phyloP scores from a whole-genome alignment of 2,329 filamentous ascomycete species.

The Neofusicoccum sp. region DNA sequence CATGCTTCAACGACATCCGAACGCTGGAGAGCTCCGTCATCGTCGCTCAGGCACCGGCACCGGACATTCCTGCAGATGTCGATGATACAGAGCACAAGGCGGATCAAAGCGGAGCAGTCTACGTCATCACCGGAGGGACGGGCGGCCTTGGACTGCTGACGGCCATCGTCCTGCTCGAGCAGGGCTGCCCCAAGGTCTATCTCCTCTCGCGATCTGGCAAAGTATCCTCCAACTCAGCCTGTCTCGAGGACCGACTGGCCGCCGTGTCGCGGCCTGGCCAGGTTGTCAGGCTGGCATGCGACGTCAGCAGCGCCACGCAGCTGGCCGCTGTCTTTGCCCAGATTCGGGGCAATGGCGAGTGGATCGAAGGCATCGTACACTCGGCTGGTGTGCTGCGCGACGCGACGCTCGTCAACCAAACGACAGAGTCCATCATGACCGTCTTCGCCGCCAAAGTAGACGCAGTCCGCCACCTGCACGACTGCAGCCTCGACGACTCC shows the following conservation, averaged over 20 bases:
- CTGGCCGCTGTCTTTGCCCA: not conserved
- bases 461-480: not conserved
- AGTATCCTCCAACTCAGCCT: not conserved
- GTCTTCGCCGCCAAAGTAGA: not conserved
- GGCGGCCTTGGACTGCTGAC: not conserved
- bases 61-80: not conserved
- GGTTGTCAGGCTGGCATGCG: not conserved
- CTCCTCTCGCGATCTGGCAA: not conserved
- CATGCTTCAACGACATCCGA: not conserved
- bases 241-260: not conserved
- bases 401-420: not conserved
- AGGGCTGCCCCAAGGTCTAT: not conserved
- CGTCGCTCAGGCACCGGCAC: not conserved
- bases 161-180: not conserved
- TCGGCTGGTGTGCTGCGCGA: not conserved
- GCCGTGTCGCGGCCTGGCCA: not conserved
- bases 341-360: not conserved
- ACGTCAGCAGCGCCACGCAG: not conserved
- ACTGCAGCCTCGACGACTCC: not conserved
- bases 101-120: not conserved
- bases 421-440: not conserved
- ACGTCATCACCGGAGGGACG: not conserved
- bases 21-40: not conserved
- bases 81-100: too few species aligned
- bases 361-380: not conserved